Evolutionary conservation across 306 rosid species (phyloP), one percentile per base, ranked within the genome.

Genomic region (Prinsepia uniflora): DNA sequence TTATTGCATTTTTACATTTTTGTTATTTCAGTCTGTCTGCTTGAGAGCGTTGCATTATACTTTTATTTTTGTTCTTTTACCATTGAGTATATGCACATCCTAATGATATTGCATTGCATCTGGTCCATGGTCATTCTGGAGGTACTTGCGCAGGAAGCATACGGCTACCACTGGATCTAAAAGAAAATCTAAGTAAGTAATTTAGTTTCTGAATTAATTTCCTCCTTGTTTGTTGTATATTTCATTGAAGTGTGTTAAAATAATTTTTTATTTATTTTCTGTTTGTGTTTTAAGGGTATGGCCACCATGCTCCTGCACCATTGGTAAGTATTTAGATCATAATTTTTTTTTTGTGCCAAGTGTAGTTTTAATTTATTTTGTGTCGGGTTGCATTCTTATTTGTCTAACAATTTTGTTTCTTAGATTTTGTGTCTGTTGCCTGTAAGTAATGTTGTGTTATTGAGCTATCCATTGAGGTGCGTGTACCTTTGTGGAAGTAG

Each of bases 61-160:
- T 18, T 74, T 22, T 74, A 67, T 73, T 67, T 69, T 64, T 67
- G 48, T 72, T 4, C 10, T 36, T 72, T 54, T n/a, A 45, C 44
- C 67, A 13, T 72, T 86, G 11, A 57, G 17, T 15, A 67, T 75
- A 55, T 74, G 49, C 78, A 74, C 78, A 77, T 72, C 86, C 91
- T 92, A 87, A 92, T 84, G 90, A 78, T 63, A 72, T 79, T 80
- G 83, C 87, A 52, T 92, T 89, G 81, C 88, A 78, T 90, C 90
- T 89, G 91, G 82, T 87, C 83, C 92, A 89, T 92, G 90, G 85
- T 75, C 30, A 63, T 80, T 79, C 77, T 82, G 92, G 92, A 84
- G 90, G 90, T 95, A 81, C 76, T 76, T 75, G 84, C 87, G 77
- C 70, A 52, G 90, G 90, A 83, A 79, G 84, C 79, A 76, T 74